Conservation (phyloP, 176 grass and related monocot species). For the Typha latifolia region DNA sequence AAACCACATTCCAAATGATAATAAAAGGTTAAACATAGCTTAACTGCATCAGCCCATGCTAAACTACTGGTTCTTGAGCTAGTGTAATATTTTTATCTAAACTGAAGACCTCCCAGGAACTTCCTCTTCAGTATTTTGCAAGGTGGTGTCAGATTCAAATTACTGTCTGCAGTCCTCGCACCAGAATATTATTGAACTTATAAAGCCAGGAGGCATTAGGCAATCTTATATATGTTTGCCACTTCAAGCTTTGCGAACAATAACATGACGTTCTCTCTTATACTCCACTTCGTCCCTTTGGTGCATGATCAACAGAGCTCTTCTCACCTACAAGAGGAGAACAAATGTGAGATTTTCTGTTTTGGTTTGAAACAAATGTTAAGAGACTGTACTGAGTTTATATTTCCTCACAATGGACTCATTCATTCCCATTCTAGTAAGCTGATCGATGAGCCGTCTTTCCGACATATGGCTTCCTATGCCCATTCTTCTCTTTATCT, state of each 20-base stretch:
- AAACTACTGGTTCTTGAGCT: no score
- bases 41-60: no score
- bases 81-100: no score
- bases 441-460: constrained; percentile 61
- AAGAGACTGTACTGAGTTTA: not conserved
- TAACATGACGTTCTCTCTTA: constrained; percentile 80
- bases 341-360: constrained; percentile 4
- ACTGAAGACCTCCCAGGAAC: no score
- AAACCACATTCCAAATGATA: no score
- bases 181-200: no score
- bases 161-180: no score
- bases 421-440: constrained; percentile 81
- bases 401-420: constrained; percentile 71
- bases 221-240: not conserved
- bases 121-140: no score
- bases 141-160: no score
- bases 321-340: constrained; percentile 58
- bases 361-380: not conserved
- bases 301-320: constrained; percentile 94
- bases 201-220: not conserved
- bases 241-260: constrained; percentile 76
- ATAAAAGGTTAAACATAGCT: no score
- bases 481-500: constrained; percentile 96
- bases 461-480: constrained; percentile 94
- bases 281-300: constrained; percentile 96